These are phyloP conservation scores for Trichaptum fuscoviolaceum DNA, from an alignment of 768 basidiomycete genomes.

Conservation along the genomic window DNA sequence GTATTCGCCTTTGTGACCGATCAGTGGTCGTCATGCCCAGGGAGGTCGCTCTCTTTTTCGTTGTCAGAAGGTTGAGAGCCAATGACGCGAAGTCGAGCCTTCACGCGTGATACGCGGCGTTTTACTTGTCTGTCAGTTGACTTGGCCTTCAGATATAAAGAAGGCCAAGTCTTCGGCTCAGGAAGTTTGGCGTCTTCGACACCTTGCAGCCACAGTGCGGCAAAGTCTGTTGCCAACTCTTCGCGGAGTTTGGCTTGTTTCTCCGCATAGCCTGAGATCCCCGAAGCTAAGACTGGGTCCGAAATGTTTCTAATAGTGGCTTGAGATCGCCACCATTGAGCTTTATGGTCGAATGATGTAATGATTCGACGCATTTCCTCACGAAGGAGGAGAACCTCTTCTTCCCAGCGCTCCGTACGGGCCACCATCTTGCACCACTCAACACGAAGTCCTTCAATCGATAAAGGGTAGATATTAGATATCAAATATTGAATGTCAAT, in stretches of 20 bases:
- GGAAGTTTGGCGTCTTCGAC: background rate
- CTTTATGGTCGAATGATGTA: background rate
- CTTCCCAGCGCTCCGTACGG: constrained; percentile 1
- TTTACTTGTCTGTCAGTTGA: background rate
- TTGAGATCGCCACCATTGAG: background rate
- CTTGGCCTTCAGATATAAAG: background rate
- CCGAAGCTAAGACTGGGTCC: background rate
- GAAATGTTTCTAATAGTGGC: background rate
- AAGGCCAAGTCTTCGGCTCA: background rate
- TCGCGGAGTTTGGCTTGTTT: background rate
- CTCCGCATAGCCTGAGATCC: background rate
- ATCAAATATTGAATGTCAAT: background rate
- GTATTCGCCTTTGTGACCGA: too few relatives aligned
- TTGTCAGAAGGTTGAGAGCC: too few relatives aligned
- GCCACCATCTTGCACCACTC: constrained; percentile 7
- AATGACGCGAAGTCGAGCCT: background rate
- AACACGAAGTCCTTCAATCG: background rate
- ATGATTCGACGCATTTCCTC: constrained; percentile 6
- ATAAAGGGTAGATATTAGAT: too few relatives aligned
- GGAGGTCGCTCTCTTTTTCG: too few relatives aligned
- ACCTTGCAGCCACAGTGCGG: background rate
- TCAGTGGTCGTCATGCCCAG: too few relatives aligned
- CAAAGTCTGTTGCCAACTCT: background rate
- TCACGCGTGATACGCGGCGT: background rate
- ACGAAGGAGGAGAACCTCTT: constrained; percentile 5